Evolutionary conservation across 495 filamentous ascomycete species (phyloP).

Genomic region (Penicillium canescens): DNA sequence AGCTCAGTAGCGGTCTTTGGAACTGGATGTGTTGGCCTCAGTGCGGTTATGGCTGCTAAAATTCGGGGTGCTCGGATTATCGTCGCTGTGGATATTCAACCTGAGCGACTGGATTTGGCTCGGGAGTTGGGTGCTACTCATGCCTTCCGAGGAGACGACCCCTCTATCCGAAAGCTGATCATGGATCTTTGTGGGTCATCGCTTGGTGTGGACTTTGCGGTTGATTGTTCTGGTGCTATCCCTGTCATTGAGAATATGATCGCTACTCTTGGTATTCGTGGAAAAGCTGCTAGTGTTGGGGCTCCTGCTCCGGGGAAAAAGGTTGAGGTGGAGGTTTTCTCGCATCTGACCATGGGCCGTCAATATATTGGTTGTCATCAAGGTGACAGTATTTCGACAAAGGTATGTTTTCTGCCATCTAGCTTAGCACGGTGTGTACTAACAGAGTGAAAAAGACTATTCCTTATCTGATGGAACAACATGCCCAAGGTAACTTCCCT

Average conservation of each 20-base stretch:
- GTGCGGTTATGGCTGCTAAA: constrained; percentile 27
- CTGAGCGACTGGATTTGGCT: constrained; percentile 31
- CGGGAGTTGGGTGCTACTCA: constrained; percentile 38
- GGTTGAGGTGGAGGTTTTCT: constrained; percentile 9
- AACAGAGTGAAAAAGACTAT: neutral
- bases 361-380: constrained; percentile 17
- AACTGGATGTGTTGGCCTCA: constrained; percentile 34
- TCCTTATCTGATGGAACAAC: constrained; percentile 17
- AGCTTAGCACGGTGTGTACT: neutral
- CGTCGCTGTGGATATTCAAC: constrained; percentile 35
- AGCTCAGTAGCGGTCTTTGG: constrained; percentile 32
- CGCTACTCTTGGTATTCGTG: constrained; percentile 9
- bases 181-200: neutral
- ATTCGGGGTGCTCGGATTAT: constrained; percentile 14
- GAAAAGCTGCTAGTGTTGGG: constrained; percentile 12
- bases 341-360: constrained; percentile 11
- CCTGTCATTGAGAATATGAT: constrained; percentile 14
- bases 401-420: constrained; percentile 2
- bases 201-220: constrained; percentile 13
- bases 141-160: constrained; percentile 8
- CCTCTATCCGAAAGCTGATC: constrained; percentile 1
- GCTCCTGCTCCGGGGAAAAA: constrained; percentile 11
- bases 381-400: constrained; percentile 14
- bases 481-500: constrained; percentile 5
- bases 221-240: constrained; percentile 13